phyloP scores from a whole-genome alignment of 2,329 filamentous ascomycete genomes.

The Dendrostoma leiphaemia region DNA sequence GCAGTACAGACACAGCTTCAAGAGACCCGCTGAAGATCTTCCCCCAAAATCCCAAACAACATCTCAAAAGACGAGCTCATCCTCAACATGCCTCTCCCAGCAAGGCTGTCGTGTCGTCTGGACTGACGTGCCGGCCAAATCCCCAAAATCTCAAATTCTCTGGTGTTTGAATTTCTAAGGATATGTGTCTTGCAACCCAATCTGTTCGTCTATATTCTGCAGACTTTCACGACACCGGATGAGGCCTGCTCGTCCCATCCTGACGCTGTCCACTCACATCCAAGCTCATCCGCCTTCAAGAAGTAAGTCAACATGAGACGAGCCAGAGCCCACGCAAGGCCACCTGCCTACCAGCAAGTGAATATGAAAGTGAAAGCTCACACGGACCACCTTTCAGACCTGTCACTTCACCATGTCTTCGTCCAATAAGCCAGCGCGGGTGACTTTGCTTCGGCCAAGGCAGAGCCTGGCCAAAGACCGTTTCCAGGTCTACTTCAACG shows the following conservation, averaged over 20 bases:
- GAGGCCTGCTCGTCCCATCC: neutral
- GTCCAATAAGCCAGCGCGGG: constrained; percentile 22
- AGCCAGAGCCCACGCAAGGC: neutral
- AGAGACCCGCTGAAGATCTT: neutral
- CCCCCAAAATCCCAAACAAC: neutral
- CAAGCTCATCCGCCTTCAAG: neutral
- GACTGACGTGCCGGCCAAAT: too few species aligned
- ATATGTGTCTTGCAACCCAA: neutral
- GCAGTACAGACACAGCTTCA: neutral
- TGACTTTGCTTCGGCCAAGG: constrained; percentile 44
- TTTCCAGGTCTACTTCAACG: constrained; percentile 65
- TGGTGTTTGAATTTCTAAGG: neutral
- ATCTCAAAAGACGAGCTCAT: neutral
- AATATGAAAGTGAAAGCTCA: neutral
- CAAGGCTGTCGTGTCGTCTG: neutral
- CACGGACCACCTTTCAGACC: neutral
- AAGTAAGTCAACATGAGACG: neutral
- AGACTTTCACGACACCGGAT: constrained; percentile 4
- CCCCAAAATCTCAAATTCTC: too few species aligned
- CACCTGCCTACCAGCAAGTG: neutral
- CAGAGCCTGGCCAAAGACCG: constrained; percentile 66
- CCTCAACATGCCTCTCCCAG: neutral
- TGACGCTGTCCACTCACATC: neutral
- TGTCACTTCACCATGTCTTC: neutral
- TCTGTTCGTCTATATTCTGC: neutral